A percentile compares a stretch with the other conserved stretches of the same genome.
Evolutionary conservation across 768 basidiomycete species (phyloP).

Genomic region (Hygrocybe coccinea): DNA sequence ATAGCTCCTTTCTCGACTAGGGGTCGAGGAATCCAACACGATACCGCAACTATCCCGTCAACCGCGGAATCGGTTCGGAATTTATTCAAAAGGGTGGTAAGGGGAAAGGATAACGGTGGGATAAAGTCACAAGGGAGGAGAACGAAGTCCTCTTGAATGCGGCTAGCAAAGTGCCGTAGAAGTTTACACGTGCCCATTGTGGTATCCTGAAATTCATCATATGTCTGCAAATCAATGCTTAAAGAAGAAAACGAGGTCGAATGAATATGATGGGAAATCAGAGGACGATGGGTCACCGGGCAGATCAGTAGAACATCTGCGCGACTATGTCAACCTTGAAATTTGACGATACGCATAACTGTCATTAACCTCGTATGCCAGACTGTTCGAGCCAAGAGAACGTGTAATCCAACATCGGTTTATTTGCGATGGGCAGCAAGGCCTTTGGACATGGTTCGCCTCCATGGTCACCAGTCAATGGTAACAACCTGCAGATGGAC

Average conservation of each 20-base stretch:
- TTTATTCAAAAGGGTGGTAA: constrained; percentile 69
- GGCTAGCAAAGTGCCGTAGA: constrained; percentile 68
- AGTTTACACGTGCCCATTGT: constrained; percentile 69
- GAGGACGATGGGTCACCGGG: constrained; percentile 66
- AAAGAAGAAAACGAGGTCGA: constrained; percentile 69
- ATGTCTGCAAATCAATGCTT: constrained; percentile 73
- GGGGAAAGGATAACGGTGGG: constrained; percentile 66
- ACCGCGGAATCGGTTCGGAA: constrained; percentile 70
- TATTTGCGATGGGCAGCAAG: constrained; percentile 81
- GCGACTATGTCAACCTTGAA: constrained; percentile 1
- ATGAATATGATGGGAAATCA: constrained; percentile 80
- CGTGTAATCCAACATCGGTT: constrained; percentile 78
- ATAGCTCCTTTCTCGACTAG: constrained; percentile 49
- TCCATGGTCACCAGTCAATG: constrained; percentile 72
- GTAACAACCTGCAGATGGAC: constrained; percentile 52
- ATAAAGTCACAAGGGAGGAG: constrained; percentile 89
- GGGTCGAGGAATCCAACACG: constrained; percentile 57
- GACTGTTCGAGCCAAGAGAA: constrained; percentile 85
- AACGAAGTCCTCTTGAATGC: constrained; percentile 82
- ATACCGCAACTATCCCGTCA: constrained; percentile 58
- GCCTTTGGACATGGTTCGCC: constrained; percentile 84
- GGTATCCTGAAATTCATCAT: constrained; percentile 65
- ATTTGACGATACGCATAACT: constrained; percentile 4
- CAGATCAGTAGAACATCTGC: constrained; percentile 85
- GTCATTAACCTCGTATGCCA: constrained; percentile 66